Evolutionary conservation across 2,329 filamentous ascomycete genomes (phyloP).

Genomic region (Ceratocystis colombiana): DNA sequence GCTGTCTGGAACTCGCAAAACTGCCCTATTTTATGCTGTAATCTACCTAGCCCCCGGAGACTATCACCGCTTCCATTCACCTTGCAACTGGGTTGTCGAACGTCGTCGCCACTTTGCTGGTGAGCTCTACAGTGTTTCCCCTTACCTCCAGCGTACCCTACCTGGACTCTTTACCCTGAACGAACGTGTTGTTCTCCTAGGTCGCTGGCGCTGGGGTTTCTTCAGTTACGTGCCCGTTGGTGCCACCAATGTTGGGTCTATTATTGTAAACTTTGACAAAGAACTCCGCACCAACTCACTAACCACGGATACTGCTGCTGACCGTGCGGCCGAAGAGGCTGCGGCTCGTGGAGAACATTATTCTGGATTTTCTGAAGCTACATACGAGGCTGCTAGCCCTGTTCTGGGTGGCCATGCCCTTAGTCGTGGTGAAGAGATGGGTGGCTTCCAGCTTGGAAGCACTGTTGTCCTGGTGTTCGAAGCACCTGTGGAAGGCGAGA

Average conservation of each 20-base stretch:
- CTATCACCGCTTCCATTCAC: slow-evolving; percentile 97
- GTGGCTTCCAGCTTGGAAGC: slow-evolving; percentile 89
- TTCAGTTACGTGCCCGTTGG: slow-evolving; percentile 94
- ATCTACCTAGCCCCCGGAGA: slow-evolving; percentile 89
- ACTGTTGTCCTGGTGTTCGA: slow-evolving; percentile 95
- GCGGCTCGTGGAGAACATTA: slow-evolving; percentile 67
- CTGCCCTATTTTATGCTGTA: slow-evolving; percentile 81
- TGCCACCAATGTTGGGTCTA: slow-evolving; percentile 93
- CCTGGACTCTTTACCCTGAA: slow-evolving; percentile 94
- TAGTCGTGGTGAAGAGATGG: slow-evolving; percentile 88
- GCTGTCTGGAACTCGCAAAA: slow-evolving; percentile 43
- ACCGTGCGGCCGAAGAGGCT: slow-evolving; percentile 73
- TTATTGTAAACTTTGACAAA: slow-evolving; percentile 91
- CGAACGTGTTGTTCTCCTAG: slow-evolving; percentile 85
- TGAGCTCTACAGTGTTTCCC: slow-evolving; percentile 88
- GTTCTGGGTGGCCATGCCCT: slow-evolving; percentile 76
- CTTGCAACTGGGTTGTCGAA: slow-evolving; percentile 89
- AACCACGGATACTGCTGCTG: slow-evolving; percentile 83
- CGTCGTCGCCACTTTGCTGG: slow-evolving; percentile 93
- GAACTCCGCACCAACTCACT: slow-evolving; percentile 90
- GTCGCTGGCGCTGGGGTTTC: slow-evolving; percentile 93
- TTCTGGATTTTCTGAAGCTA: slow-evolving; percentile 85
- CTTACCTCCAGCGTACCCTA: slow-evolving; percentile 84
- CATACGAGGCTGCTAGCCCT: slow-evolving; percentile 66
- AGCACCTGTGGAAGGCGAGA: slow-evolving; percentile 52